phyloP scores from a whole-genome alignment of 2,329 filamentous ascomycete species.

The Aaosphaeria pasadenensis region DNA sequence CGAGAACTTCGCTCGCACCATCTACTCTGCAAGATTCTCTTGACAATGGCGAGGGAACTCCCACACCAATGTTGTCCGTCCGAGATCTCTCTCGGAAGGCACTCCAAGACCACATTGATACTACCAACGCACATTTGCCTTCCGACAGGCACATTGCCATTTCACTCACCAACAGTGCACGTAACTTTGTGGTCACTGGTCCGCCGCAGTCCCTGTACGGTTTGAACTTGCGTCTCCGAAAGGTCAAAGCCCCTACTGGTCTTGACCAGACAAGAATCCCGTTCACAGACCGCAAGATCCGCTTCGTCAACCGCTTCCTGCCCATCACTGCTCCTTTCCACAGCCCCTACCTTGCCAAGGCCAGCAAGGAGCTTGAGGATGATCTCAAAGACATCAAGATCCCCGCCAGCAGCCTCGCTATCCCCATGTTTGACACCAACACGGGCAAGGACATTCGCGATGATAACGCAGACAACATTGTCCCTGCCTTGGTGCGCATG shows the following conservation, averaged over 20 bases:
- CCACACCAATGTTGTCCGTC: conserved; percentile 97
- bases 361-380: conserved; percentile 77
- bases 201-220: conserved; percentile 95
- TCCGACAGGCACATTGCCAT: conserved; percentile 90
- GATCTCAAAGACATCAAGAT: conserved; percentile 84
- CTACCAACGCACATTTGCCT: conserved; percentile 94
- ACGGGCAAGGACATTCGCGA: conserved; percentile 81
- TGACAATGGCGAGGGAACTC: conserved; percentile 90
- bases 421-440: conserved; percentile 77
- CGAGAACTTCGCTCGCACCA: conserved; percentile 87
- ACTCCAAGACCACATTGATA: conserved; percentile 94
- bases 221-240: conserved; percentile 89
- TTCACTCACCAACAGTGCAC: conserved; percentile 92
- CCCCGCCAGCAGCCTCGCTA: conserved; percentile 68
- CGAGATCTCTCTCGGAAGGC: conserved; percentile 84
- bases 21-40: conserved; percentile 88
- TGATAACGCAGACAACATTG: conserved; percentile 68
- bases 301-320: conserved; percentile 94
- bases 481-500: conserved; percentile 82
- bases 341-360: conserved; percentile 85
- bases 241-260: conserved; percentile 96
- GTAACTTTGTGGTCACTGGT: conserved; percentile 95
- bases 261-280: conserved; percentile 93
- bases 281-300: conserved; percentile 91
- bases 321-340: conserved; percentile 98